Base-by-base conservation (phyloP, 495 filamentous ascomycete genomes). In the Clohesyomyces aquaticus region DNA sequence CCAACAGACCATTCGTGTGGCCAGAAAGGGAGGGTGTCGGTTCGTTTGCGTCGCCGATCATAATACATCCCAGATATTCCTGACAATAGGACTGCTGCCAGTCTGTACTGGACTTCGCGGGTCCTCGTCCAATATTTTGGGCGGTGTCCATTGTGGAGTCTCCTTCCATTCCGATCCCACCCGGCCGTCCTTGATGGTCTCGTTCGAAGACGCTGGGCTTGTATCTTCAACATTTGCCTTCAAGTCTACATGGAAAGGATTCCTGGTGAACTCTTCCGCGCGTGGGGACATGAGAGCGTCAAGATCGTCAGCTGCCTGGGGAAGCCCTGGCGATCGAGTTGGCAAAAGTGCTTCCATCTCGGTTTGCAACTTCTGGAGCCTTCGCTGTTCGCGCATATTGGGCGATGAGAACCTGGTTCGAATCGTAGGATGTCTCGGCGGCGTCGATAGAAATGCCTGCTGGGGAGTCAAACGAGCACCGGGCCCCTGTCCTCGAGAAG, bases 71-170 rank as follows among this genome's bases (percentile, higher is more conserved):
- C 72, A 73, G 55, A 90, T 90, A 25, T 81, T 87, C 52, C 87
- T 75, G 42, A 83, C 82, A 55, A 90, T 88, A n/a, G 86, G 85
- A 12, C 80, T 85, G 69, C 84, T 83, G 4, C 86, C 87, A 61
- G 77, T 80, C 14, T 82, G 83, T 0, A 84, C 83, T 6, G 87
- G 87, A 65, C 85, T 88, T 35, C 87, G 71, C 3, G 87, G 87
- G 63, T 90, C 87, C 8, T 78, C 77, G 2, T 74, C 74, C 27
- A 80, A 6, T 14, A 38, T 72, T 25, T 72, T 55, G 8, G 77
- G 81, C 10, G 71, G 56, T n/a, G 61, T 61, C 52, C 47, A 57
- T 8, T 52, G 47, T 4, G 26, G 28, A 16, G 49, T 29, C 26
- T 63, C 68, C 32, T 52, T 57, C 59, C 62, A 63, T 10, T 67